phyloP scores from a whole-genome alignment of 129 eudicot species.

The Heracleum sosnowskyi region DNA sequence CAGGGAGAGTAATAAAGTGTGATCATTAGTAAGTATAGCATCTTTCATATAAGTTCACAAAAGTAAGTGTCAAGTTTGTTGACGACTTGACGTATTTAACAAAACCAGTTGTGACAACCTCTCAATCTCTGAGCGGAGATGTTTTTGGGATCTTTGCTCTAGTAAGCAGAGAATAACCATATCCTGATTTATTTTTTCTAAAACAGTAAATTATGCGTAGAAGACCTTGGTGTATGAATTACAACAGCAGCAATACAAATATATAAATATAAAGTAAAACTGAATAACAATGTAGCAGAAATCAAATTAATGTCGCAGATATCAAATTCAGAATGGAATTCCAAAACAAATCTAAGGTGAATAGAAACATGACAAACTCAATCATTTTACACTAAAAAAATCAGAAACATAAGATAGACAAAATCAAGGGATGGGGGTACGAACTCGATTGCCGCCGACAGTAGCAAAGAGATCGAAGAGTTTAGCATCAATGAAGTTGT shows the following conservation, averaged over 20 bases:
- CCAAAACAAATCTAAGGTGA: background rate
- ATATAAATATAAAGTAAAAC: background rate
- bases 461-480: constrained; percentile 81
- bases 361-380: background rate
- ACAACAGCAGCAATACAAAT: background rate
- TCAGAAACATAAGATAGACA: background rate
- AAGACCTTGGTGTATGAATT: background rate
- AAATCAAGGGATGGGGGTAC: background rate
- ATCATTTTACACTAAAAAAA: background rate
- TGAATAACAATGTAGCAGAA: background rate
- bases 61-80: background rate
- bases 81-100: background rate
- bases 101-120: background rate
- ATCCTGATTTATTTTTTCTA: background rate
- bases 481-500: constrained; percentile 88
- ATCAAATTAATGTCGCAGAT: background rate
- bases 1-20: background rate
- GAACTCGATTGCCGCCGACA: constrained; percentile 83
- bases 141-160: background rate
- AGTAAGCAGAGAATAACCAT: background rate
- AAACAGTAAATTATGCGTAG: background rate
- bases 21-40: background rate
- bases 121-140: background rate
- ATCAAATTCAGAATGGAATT: background rate
- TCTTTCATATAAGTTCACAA: background rate